Percentiles rank a stretch among this genome's conserved stretches.
phyloP scores from a whole-genome alignment of 1,139 yeast genomes.

The Candida neerlandica region DNA sequence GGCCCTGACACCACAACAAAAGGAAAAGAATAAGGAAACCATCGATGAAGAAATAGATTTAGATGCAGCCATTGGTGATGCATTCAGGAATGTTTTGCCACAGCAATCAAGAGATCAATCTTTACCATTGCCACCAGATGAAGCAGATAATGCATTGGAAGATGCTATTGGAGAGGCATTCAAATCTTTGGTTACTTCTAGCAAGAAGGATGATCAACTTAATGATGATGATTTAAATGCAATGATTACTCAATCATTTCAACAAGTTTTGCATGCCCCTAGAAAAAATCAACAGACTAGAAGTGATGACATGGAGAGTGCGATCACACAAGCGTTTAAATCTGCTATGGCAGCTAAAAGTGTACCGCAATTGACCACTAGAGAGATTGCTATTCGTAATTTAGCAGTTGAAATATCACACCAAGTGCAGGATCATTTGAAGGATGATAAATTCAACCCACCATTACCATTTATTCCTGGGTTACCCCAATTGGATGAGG shows the following conservation, averaged over 20 bases:
- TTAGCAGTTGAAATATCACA: slow-evolving; percentile 37
- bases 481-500: slow-evolving; percentile 43
- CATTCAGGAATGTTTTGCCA: slow-evolving; percentile 21
- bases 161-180: slow-evolving; percentile 36
- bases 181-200: slow-evolving; percentile 12
- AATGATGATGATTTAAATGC: slow-evolving; percentile 18
- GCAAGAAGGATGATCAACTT: slow-evolving; percentile 5
- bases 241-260: slow-evolving; percentile 23
- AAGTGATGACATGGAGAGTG: slow-evolving; percentile 28
- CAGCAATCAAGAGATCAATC: slow-evolving; percentile 6
- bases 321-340: slow-evolving; percentile 38
- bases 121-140: slow-evolving; percentile 10
- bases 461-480: slow-evolving; percentile 18
- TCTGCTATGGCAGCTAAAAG: slow-evolving; percentile 23
- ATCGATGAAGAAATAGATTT: slow-evolving; percentile 6
- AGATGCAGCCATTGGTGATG: slow-evolving; percentile 28
- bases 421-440: slow-evolving; percentile 35
- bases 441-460: slow-evolving; percentile 17
- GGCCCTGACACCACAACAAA: background rate
- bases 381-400: slow-evolving; percentile 31
- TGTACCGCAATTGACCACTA: slow-evolving; percentile 18
- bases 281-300: background rate
- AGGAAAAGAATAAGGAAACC: slow-evolving; percentile 7
- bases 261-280: slow-evolving; percentile 14
- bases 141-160: slow-evolving; percentile 24